Evolutionary conservation across 2,329 filamentous ascomycete genomes (phyloP), one percentile per base, ranked within the genome.

Genomic region (Hymenoscyphus fraxineus): DNA sequence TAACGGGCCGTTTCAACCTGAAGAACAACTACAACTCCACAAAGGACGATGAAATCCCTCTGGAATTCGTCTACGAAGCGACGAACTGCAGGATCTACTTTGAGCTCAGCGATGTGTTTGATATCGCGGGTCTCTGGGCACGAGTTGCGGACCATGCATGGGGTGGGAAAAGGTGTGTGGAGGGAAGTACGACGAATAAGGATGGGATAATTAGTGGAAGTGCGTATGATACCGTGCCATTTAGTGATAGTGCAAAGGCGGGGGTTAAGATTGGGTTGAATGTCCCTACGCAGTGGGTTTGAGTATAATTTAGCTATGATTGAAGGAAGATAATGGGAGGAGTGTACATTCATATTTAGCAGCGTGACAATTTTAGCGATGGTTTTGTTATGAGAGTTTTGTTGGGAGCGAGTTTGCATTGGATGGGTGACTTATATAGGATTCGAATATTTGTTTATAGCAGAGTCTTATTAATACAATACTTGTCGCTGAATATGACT

Each of bases 71-170:
- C 4, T 86, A 87, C 67, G 81, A 87, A 66, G 80, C 84, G 0
- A 83, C 85, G 0, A 82, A 85, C 68, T 88, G 85, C 68, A 78
- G 84, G 1, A 73, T 88, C 10, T 88, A 81, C 71, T 87, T 83
- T 65, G 84, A 85, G 9, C 72, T 78, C 16, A 74, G 78, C 1
- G 85, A 84, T 73, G 72, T 83, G 31, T 72, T 78, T 6, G 78
- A 84, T 61, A 78, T 82, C 7, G 76, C 76, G 1, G 76, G 74
- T 40, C 70, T 84, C 35, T 88, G 86, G 85, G 74, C 73, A 19
- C 76, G 74, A 41, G 78, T 77, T 27, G 73, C 73, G 0, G 72
- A 75, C 4, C 72, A 58, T 12, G 58, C 62, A 3, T 68, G 66
- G 66, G 54, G 54, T n/a, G 47, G 38, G 38, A 62, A n/a, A 22